These are phyloP conservation scores for Aspergillus costaricaensis DNA, from an alignment of 2,329 filamentous ascomycete species.

Conservation along the genomic window DNA sequence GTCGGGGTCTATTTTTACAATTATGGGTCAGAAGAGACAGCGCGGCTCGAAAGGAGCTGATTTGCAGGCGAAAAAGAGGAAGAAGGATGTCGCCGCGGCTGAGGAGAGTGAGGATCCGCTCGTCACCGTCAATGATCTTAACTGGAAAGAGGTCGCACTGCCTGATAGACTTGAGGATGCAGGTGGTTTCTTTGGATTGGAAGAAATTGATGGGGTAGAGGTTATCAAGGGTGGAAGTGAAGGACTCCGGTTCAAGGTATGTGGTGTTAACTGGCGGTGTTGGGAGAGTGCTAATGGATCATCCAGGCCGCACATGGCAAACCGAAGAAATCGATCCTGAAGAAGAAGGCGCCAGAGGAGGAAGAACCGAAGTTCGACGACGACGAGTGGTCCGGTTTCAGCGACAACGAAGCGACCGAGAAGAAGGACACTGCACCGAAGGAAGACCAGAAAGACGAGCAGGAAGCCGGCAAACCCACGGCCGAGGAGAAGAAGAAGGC, in stretches of 20 bases:
- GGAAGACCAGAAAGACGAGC: conserved; percentile 15
- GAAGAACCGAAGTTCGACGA: conserved; percentile 47
- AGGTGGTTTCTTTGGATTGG: conserved; percentile 89
- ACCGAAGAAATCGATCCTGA: conserved; percentile 35
- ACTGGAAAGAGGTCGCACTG: conserved; percentile 65
- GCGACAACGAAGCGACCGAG: conserved; percentile 49
- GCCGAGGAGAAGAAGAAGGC: conserved; percentile 27
- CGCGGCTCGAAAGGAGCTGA: conserved; percentile 33
- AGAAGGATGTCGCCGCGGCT: conserved; percentile 28
- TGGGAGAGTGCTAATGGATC: conserved; percentile 10
- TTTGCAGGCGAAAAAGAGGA: conserved; percentile 39
- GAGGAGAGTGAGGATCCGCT: conserved; percentile 27
- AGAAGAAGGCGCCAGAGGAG: conserved; percentile 21
- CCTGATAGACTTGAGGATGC: conserved; percentile 82
- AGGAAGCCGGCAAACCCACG: conserved; percentile 19
- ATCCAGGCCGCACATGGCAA: conserved; percentile 39
- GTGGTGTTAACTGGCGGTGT: not conserved
- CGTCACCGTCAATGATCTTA: conserved; percentile 53
- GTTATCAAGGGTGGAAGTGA: conserved; percentile 68
- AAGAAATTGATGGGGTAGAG: conserved; percentile 89
- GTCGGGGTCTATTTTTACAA: not conserved
- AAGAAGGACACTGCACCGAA: conserved; percentile 17
- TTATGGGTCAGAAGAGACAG: conserved; percentile 42
- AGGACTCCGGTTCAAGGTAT: conserved; percentile 46
- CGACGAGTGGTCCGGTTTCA: conserved; percentile 68